Conservation (phyloP, 116 monocot genomes). For the Iris pallida region DNA sequence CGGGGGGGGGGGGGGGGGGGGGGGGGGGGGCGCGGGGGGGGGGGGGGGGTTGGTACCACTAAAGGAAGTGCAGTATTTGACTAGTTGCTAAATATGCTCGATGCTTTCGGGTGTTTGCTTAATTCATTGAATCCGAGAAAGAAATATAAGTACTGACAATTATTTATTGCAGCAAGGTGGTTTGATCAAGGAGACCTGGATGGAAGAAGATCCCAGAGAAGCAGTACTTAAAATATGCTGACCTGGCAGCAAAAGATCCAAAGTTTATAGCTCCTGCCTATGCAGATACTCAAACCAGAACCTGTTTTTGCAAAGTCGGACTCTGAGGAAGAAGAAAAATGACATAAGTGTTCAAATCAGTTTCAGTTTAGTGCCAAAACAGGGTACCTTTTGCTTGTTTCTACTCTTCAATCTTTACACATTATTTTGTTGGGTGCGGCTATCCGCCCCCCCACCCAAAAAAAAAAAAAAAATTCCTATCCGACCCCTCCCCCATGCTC, state of each 20-base stretch:
- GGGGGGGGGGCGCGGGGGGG: no score
- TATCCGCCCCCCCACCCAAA: no score
- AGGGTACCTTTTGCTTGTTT: no score
- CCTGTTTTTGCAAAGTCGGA: constrained; percentile 85
- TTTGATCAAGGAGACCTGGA: constrained; percentile 93
- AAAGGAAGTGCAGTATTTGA: constrained; percentile 94
- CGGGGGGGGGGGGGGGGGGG: no score
- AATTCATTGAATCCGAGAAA: no score
- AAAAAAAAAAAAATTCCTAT: no score
- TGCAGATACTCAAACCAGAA: constrained; percentile 76
- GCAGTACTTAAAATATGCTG: constrained; percentile 93
- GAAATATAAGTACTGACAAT: neutral
- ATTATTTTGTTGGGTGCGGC: no score
- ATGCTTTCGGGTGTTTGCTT: no score
- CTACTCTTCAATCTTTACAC: no score
- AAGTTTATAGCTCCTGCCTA: constrained; percentile 93
- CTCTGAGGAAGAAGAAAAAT: constrained; percentile 79
- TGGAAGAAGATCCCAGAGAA: constrained; percentile 98
- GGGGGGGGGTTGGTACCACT: constrained; percentile 90
- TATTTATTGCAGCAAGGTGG: constrained; percentile 81
- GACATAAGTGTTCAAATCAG: no score
- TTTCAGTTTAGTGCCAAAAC: no score
- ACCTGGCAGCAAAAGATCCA: constrained; percentile 78
- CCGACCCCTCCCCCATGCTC: no score
- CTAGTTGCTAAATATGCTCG: constrained; percentile 79